phyloP scores from a whole-genome alignment of 371 early-diverging fungal genomes.

The Coemansia sp. region DNA sequence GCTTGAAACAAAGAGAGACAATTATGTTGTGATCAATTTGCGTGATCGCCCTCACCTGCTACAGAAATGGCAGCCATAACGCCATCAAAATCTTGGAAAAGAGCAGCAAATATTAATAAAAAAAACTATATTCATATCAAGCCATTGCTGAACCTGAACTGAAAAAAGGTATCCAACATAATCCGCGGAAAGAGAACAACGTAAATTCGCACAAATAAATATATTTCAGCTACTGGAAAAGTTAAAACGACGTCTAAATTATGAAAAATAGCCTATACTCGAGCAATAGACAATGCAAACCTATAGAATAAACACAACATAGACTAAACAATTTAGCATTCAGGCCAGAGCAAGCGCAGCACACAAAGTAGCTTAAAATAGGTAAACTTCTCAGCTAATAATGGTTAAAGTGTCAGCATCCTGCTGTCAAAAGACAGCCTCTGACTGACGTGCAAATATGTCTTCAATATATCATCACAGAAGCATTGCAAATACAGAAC shows the following conservation, averaged over 20 bases:
- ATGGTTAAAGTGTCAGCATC: slow-evolving; percentile 26
- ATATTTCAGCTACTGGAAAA: too few species aligned
- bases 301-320: neutral
- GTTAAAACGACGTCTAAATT: neutral
- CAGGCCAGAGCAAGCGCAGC: neutral
- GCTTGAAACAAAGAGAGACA: neutral
- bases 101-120: too few species aligned
- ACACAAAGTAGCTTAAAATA: neutral
- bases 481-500: neutral
- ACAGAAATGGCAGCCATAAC: too few species aligned
- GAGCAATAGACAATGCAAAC: neutral
- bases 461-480: slow-evolving; percentile 28
- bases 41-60: too few species aligned
- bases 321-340: neutral
- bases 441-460: slow-evolving; percentile 51
- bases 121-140: slow-evolving; percentile 95
- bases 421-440: slow-evolving; percentile 6
- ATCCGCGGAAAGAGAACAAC: slow-evolving; percentile 93
- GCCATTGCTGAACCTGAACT: slow-evolving; percentile 88
- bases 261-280: neutral
- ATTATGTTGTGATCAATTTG: neutral
- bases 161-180: slow-evolving; percentile 97
- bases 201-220: slow-evolving; percentile 77
- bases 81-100: too few species aligned
- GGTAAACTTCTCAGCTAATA: slow-evolving; percentile 13